Evolutionary conservation across 2,329 filamentous ascomycete genomes (phyloP), one percentile per base, ranked within the genome.

Genomic region (Pestalotiopsis sp.): DNA sequence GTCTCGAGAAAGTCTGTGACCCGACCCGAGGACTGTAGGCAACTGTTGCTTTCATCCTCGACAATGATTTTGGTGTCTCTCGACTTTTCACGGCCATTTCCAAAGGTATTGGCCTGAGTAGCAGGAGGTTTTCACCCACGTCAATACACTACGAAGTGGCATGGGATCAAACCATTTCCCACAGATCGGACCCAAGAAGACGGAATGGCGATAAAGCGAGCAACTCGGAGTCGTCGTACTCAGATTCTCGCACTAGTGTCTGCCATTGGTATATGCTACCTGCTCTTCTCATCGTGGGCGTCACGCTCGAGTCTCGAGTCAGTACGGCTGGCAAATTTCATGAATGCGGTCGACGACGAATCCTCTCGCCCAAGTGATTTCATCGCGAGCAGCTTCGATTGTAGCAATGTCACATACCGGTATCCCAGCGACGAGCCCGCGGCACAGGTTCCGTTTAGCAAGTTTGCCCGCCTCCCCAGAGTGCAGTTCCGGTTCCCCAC

Each of bases 351-450:
- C 52, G 67, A 69, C 44, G 38, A 64, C 52, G 38, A 64, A 22
- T 61, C 70, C 13, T 64, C 57, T 3, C 56, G 66, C 11, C 48
- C 61, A 26, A 39, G 4, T 11, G 40, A 60, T 39, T 35, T 67
- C 7, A 74, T 74, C 4, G 58, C 11, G 11, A 75, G 76, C 68
- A 80, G 75, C 74, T 81, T 82, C 70, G 72, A 82, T 73, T 82
- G 80, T 79, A 71, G 72, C 65, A 69, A 66, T 39, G 76, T 81
- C 35, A 60, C 68, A 9, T 72, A 76, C 40, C 69, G 69, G 24
- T 72, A 78, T 65, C 73, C 76, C 3, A 69, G 72, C 3, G 69
- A 69, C 11, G 67, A 72, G 5, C 68, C 73, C 7, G 70, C 17
- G 3, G n/a, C 66, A 7, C 70, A 68, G 35, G 71, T 80, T 26